These are phyloP conservation scores for Calendula officinalis DNA, from an alignment of 129 eudicot species.

Conservation along the genomic window DNA sequence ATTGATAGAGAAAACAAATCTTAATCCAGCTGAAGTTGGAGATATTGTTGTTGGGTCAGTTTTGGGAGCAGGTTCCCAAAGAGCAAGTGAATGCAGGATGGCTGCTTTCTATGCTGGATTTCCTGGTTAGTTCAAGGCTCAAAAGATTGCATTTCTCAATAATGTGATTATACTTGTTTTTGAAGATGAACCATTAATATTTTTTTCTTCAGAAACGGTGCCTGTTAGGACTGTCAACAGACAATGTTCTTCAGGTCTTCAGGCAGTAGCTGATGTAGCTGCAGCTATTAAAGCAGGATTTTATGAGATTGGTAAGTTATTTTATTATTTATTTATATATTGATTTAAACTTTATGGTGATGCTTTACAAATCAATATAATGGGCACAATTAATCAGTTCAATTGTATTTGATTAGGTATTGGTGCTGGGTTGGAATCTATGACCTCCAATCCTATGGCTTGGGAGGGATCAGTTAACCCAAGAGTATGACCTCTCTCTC, in stretches of 20 bases:
- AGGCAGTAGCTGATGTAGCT: constrained; percentile 99
- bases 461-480: constrained; percentile 97
- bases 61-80: constrained; percentile 82
- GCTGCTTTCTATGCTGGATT: constrained; percentile 99
- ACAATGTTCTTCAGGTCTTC: constrained; percentile 99
- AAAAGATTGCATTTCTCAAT: not conserved
- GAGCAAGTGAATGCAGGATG: constrained; percentile 96
- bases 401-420: constrained; percentile 49
- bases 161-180: not conserved
- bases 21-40: constrained; percentile 88
- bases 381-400: constrained; percentile 2
- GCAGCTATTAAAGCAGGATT: constrained; percentile 98
- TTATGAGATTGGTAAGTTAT: constrained; percentile 74
- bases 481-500: constrained; percentile 39
- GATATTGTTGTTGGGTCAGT: constrained; percentile 96
- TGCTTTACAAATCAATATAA: not conserved
- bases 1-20: constrained; percentile 76
- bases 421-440: constrained; percentile 97
- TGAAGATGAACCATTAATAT: constrained; percentile 2
- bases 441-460: constrained; percentile 88
- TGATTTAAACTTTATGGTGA: not conserved
- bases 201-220: constrained; percentile 63
- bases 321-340: not conserved
- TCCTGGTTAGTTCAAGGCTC: constrained; percentile 55
- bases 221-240: constrained; percentile 95